Evolutionary conservation across 208 protist species (phyloP).

Genomic region (Lotmaria passim): DNA sequence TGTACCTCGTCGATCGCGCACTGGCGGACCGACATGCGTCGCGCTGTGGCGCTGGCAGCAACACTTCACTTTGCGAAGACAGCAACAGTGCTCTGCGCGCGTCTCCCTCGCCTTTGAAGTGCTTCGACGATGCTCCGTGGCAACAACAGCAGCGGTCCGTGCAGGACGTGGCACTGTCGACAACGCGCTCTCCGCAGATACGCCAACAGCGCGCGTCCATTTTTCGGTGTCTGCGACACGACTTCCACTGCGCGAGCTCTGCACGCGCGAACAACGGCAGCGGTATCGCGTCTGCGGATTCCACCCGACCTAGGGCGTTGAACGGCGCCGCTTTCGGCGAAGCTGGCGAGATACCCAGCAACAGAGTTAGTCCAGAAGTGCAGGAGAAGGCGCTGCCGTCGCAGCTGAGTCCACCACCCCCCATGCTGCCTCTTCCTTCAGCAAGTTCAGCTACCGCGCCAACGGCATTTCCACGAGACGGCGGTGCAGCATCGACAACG

Average conservation of each 20-base stretch:
- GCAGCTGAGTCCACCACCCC: slow-evolving; percentile 14
- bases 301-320: too few species aligned
- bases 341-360: too few species aligned
- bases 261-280: not conserved
- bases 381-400: not conserved
- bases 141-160: not conserved
- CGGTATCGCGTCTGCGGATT: too few species aligned
- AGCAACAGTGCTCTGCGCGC: not conserved
- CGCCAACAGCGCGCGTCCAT: slow-evolving; percentile 26
- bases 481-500: not conserved
- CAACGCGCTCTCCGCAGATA: slow-evolving; percentile 9
- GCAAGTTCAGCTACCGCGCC: not conserved
- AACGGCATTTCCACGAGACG: not conserved
- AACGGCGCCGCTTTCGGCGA: too few species aligned
- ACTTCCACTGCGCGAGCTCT: not conserved
- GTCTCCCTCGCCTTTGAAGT: slow-evolving; percentile 7
- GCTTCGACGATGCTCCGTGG: slow-evolving; percentile 20
- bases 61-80: too few species aligned
- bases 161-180: not conserved
- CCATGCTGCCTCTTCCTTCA: slow-evolving; percentile 1
- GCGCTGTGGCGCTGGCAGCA: not conserved
- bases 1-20: slow-evolving; percentile 36
- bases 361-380: too few species aligned
- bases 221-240: slow-evolving; percentile 27
- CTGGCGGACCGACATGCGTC: not conserved